Evolutionary conservation across 768 basidiomycete genomes (phyloP).

Genomic region (Pleurotus platypus): DNA sequence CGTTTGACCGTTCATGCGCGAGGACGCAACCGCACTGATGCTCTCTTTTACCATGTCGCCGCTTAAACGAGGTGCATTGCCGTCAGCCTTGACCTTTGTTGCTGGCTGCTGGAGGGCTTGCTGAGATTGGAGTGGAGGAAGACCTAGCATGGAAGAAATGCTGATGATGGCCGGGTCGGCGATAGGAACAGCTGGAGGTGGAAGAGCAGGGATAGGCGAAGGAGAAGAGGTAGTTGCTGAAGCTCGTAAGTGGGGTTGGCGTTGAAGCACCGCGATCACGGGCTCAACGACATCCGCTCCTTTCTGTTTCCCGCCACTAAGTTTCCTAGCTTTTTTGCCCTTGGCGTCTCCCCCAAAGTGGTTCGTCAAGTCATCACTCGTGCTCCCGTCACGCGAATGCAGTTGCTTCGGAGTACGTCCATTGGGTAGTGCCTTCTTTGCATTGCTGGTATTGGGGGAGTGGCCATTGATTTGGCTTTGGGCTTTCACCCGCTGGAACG

Average conservation of each 20-base stretch:
- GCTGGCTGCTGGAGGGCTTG: not conserved
- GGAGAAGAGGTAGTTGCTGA: conserved; percentile 4
- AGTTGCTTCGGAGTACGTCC: not conserved
- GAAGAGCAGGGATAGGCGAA: conserved; percentile 4
- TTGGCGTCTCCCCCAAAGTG: conserved; percentile 10
- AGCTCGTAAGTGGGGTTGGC: not conserved
- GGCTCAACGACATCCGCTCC: conserved; percentile 7
- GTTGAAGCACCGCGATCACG: not conserved
- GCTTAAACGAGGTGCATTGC: conserved; percentile 11
- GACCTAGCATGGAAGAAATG: not conserved
- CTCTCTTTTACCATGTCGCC: conserved; percentile 25
- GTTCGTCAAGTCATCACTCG: not conserved
- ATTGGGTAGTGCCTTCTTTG: not conserved
- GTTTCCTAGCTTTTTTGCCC: conserved; percentile 27
- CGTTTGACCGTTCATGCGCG: not conserved
- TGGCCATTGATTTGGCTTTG: conserved; percentile 8
- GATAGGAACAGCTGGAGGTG: not conserved
- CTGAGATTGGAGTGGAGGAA: not conserved
- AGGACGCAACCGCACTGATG: conserved; percentile 18
- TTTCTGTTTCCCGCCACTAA: not conserved
- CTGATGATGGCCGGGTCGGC: conserved; percentile 2
- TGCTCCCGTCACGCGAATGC: conserved; percentile 2
- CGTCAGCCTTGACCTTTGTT: not conserved
- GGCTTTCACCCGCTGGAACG: conserved; percentile 33
- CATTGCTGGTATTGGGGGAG: not conserved